A percentile compares a stretch with the other conserved stretches of the same genome.
These are phyloP conservation scores for Debaryomyces castellii DNA, from an alignment of 805 yeast species.

Conservation along the genomic window DNA sequence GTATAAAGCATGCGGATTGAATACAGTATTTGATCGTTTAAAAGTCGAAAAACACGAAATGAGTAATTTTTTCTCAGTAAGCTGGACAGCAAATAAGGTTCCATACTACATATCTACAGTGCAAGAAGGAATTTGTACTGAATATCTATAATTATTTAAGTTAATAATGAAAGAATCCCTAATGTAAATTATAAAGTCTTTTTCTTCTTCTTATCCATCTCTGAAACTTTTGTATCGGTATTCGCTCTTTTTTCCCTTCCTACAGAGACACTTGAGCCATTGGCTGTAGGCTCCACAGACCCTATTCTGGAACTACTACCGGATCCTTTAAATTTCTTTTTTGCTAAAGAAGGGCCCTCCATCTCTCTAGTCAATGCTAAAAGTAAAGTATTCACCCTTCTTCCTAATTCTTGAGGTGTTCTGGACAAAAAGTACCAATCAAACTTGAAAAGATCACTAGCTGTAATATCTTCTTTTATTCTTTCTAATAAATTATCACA, in stretches of 20 bases:
- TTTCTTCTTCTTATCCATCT: slow-evolving; percentile 5
- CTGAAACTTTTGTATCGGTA: neutral
- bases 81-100: slow-evolving; percentile 88
- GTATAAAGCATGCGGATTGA: slow-evolving; percentile 56
- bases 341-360: slow-evolving; percentile 59
- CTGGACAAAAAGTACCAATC: slow-evolving; percentile 75
- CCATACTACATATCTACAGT: slow-evolving; percentile 78
- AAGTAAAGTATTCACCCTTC: slow-evolving; percentile 67
- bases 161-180: no score
- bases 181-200: neutral
- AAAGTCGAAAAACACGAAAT: slow-evolving; percentile 57
- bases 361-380: slow-evolving; percentile 69
- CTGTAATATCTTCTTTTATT: slow-evolving; percentile 61
- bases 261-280: neutral
- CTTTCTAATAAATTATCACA: slow-evolving; percentile 59
- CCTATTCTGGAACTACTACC: slow-evolving; percentile 30
- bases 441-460: slow-evolving; percentile 61
- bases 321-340: slow-evolving; percentile 38
- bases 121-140: slow-evolving; percentile 35
- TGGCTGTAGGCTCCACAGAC: slow-evolving; percentile 31
- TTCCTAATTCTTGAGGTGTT: slow-evolving; percentile 67
- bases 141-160: slow-evolving; percentile 19
- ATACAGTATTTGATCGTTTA: slow-evolving; percentile 62
- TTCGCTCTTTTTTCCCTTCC: slow-evolving; percentile 4
- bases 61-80: slow-evolving; percentile 71